phyloP scores from a whole-genome alignment of 345 rosid genomes.

The Eucalyptus pumila region DNA sequence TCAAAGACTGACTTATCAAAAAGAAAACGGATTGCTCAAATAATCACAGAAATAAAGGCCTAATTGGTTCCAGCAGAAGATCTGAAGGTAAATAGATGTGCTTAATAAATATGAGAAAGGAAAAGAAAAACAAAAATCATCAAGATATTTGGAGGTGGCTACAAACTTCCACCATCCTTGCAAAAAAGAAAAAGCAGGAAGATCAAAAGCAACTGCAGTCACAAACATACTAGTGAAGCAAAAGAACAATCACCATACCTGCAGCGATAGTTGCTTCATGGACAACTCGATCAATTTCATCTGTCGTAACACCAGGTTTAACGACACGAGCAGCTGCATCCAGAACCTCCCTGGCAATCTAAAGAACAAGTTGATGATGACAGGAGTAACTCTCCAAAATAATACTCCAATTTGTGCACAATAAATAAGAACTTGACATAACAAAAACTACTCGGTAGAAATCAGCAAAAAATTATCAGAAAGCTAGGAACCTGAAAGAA shows the following conservation, averaged over 20 bases:
- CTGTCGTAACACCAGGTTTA: conserved; percentile 86
- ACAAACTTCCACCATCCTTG: background rate
- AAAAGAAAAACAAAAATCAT: background rate
- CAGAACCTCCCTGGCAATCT: conserved; percentile 87
- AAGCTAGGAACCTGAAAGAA: background rate
- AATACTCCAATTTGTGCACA: background rate
- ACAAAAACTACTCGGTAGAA: background rate
- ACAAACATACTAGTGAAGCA: background rate
- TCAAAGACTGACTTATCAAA: background rate
- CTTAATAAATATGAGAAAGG: background rate
- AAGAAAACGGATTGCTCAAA: background rate
- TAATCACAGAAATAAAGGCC: background rate
- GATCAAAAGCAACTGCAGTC: background rate
- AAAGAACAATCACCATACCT: conserved; percentile 24
- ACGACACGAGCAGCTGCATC: conserved; percentile 82
- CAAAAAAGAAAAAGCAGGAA: background rate
- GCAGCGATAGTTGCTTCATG: conserved; percentile 83
- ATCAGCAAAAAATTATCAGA: background rate
- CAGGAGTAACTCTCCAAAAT: background rate
- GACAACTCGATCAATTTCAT: conserved; percentile 88
- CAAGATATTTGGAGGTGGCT: background rate
- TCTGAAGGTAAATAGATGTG: background rate
- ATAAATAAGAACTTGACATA: background rate
- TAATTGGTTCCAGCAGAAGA: background rate
- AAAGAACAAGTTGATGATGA: background rate